Base-by-base conservation (phyloP, 164 flowering plant species). In the Buxus sempervirens region DNA sequence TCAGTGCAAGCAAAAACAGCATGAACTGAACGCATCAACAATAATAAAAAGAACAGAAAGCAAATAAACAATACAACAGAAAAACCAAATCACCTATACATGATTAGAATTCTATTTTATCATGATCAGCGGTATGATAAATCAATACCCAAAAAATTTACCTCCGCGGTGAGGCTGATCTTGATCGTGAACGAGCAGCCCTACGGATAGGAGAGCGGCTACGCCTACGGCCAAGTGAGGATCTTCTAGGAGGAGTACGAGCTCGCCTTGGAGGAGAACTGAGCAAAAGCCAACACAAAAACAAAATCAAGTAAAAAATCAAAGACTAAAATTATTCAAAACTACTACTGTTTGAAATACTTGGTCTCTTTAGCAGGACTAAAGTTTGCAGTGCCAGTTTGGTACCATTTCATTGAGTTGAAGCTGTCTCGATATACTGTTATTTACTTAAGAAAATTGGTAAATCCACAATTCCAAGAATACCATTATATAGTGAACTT, bases 161-260 rank as follows among this genome's bases (percentile, higher is more conserved):
- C 98, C 97, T 89, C 74, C 97, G 80, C 28, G 97, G 98, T 49
- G 98, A 92, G 21, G 74, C 8, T 45, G 96, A 89, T 70, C 90
- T 84, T 71, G 97, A 91, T 27, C 86, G 90, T 18, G 95, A 91
- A 14, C 88, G 91, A 59, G 65, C 74, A 71, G 87, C 93, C 75
- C 96, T 83, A 25, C 98, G 92, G 68, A 89, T 62, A 54, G 98
- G 99, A 57, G 98, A 90, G 71, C 98, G 97, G 72, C 89, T 89
- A 24, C 97, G 93, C 32, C 98, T 81, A 53, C 90, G 98, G 54
- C 68, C 56, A 49, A 85, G 32, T 45, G 99, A 93, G 75, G 99
- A 93, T 74, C 97, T 87, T 77, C 97, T 86, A 26, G 90, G 94
- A 55, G 98, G 97, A 75, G 90, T 88, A 28, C 97, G 91, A 58